Evolutionary conservation across 148 eudicot species (phyloP).

Genomic region (Chenopodium album): DNA sequence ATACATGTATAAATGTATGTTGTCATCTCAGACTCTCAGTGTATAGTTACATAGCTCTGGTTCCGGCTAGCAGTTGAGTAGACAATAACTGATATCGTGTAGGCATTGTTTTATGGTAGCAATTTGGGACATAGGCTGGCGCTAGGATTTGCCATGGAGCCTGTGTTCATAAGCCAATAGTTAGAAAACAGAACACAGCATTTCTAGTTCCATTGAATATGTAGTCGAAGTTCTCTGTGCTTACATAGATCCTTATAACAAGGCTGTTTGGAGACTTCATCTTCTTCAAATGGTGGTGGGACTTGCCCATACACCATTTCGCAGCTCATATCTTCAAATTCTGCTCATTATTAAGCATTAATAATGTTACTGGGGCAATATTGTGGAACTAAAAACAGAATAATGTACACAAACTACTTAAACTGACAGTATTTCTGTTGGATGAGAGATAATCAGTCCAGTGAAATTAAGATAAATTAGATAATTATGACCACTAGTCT

Average conservation of each 20-base stretch:
- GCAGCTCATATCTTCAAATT: constrained; percentile 98
- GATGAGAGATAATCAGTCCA: neutral
- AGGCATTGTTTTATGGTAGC: constrained; percentile 34
- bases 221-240: constrained; percentile 8
- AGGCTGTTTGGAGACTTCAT: constrained; percentile 70
- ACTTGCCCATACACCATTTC: constrained; percentile 93
- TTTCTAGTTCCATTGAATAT: neutral
- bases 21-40: neutral
- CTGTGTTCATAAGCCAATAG: constrained; percentile 35
- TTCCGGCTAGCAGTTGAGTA: neutral
- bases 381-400: neutral
- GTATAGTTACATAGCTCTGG: neutral
- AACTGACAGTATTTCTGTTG: neutral
- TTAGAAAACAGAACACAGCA: neutral
- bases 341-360: constrained; percentile 31
- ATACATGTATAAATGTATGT: constrained; percentile 6
- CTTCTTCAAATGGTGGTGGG: constrained; percentile 82
- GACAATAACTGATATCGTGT: neutral
- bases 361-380: neutral
- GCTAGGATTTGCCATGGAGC: constrained; percentile 71
- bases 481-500: neutral
- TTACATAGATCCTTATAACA: constrained; percentile 77
- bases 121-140: constrained; percentile 64
- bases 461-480: neutral
- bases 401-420: neutral